These are phyloP conservation scores for Anthracocystis walkeri DNA, from an alignment of 1,284 basidiomycete genomes.

Conservation along the genomic window DNA sequence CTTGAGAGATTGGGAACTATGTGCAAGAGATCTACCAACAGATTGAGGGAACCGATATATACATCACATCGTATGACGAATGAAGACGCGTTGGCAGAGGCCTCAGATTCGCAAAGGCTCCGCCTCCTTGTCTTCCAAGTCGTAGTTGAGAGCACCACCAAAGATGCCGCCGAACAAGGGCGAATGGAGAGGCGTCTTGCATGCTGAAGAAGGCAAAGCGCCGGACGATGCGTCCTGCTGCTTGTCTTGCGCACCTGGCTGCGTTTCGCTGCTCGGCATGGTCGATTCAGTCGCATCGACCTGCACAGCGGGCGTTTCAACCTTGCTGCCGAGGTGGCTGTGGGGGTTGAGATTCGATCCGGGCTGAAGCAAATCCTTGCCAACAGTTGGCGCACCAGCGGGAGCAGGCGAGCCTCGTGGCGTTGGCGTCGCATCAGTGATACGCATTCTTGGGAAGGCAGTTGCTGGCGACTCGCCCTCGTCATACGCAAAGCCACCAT, in stretches of 20 bases:
- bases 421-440: conserved; percentile 59
- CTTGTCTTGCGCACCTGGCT: conserved; percentile 10
- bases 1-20: background rate
- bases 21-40: background rate
- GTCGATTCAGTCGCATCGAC: background rate
- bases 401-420: conserved; percentile 60
- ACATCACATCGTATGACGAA: conserved; percentile 5
- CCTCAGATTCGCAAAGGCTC: conserved; percentile 44
- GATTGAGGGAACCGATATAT: background rate
- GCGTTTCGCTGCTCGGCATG: conserved; percentile 5
- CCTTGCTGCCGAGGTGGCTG: conserved; percentile 1
- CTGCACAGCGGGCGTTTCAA: background rate
- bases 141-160: conserved; percentile 54
- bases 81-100: background rate
- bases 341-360: conserved; percentile 22
- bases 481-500: conserved; percentile 18
- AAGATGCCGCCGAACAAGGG: conserved; percentile 63
- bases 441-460: conserved; percentile 58
- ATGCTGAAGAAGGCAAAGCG: conserved; percentile 55
- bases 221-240: conserved; percentile 17
- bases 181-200: conserved; percentile 59
- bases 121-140: conserved; percentile 53
- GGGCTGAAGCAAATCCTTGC: conserved; percentile 43
- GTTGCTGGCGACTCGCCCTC: conserved; percentile 54
- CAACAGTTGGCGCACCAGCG: conserved; percentile 13